Evolutionary conservation across 176 grass and related monocot species (phyloP), one percentile per base, ranked within the genome.

Genomic region (Avena sativa): DNA sequence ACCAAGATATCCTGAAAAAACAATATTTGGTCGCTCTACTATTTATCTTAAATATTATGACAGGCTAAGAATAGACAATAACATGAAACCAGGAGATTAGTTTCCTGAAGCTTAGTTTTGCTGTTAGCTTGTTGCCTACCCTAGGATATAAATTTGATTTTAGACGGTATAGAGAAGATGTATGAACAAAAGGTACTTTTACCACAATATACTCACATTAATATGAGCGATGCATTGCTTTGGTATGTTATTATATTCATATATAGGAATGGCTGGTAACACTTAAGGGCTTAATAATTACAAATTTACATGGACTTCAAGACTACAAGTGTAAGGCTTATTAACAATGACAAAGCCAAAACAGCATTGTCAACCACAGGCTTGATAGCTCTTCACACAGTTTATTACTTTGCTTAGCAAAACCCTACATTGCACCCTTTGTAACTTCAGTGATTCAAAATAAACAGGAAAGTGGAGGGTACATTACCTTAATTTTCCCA

Each of bases 401-500:
- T 77, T 76, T 85, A 53, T 85, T 25, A 52, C 58, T 36, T 86
- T 44, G 46, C 12, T 32, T 78, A 78, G 36, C 16, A 53, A 67
- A 66, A 78, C 46, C 28, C 8, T 57, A 43, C 4, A 65, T 66
- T 55, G 44, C 32, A 25, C 11, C 32, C 16, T 52, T 23, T n/a
- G 48, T 34, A 69, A 66, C 59, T 66, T 85, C 34, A 5, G 62
- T 38, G 48, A 43, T 50, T 64, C 83, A 80, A 51, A 89, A 85
- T 48, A 43, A 40, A 74, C 4, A 12, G 34, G 48, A 75, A 75
- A 53, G 25, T 80, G 25, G 43, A 65, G 40, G 88, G 19, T 20
- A 72, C 3, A 19, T 85, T 89, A 98, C 96, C 90, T 94, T 71
- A 98, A 64, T 82, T 98, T 98, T 72, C 93, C 93, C 96, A 98